Evolutionary conservation across 1,139 yeast species (phyloP).

Genomic region (Yamadazyma blattariae): DNA sequence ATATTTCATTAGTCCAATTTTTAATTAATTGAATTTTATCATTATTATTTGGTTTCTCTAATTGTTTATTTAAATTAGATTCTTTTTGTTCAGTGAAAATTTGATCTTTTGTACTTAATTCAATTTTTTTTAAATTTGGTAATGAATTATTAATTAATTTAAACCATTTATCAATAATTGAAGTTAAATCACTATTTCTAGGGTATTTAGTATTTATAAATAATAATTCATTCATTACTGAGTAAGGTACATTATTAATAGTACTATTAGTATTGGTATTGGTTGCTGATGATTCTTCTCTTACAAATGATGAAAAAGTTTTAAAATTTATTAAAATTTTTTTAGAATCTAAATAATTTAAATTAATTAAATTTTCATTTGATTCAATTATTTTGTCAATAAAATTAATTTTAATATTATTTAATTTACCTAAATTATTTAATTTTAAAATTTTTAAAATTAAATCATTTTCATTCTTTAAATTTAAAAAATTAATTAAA

Average conservation of each 20-base stretch:
- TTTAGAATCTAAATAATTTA: constrained; percentile 13
- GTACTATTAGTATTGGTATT: not conserved
- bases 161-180: constrained; percentile 26
- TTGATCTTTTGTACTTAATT: constrained; percentile 40
- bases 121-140: constrained; percentile 26
- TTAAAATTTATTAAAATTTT: constrained; percentile 27
- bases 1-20: not conserved
- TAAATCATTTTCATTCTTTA: constrained; percentile 24
- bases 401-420: constrained; percentile 45
- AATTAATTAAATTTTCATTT: constrained; percentile 11
- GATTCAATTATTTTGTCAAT: constrained; percentile 25
- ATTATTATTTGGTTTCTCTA: constrained; percentile 1
- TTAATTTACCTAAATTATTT: constrained; percentile 43
- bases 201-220: constrained; percentile 19
- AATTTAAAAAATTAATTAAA: constrained; percentile 20
- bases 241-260: not conserved
- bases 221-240: constrained; percentile 14
- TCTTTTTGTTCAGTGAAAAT: constrained; percentile 35
- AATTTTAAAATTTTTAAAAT: constrained; percentile 37
- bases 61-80: constrained; percentile 6
- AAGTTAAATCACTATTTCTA: constrained; percentile 10
- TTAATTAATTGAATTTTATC: not conserved
- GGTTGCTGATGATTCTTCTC: not conserved
- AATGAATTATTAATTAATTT: constrained; percentile 25
- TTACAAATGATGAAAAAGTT: constrained; percentile 14